Base-by-base conservation (phyloP, 2,329 filamentous ascomycete species). In the Sarocladiaceae sp. region DNA sequence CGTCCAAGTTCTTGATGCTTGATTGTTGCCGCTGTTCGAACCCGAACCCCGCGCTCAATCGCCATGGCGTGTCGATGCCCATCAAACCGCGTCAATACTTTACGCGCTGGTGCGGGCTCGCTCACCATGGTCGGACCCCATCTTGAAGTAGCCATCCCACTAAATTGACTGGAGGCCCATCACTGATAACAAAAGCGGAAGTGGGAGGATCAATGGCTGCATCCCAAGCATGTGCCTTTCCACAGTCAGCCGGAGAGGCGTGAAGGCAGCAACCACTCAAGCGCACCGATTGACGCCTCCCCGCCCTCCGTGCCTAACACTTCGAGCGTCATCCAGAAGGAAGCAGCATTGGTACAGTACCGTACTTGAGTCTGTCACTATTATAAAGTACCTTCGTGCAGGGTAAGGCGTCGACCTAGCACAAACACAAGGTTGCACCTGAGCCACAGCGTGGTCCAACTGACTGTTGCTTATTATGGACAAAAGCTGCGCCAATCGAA, bases 361-460 rank as follows among this genome's bases (percentile, higher is more conserved):
- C n/a, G n/a, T n/a, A n/a, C n/a, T n/a, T n/a, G n/a, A n/a, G n/a
- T n/a, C n/a, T n/a, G n/a, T n/a, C n/a, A n/a, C n/a, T n/a, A n/a
- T n/a, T n/a, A n/a, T n/a, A n/a, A n/a, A n/a, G n/a, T n/a, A n/a
- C n/a, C n/a, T n/a, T n/a, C n/a, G n/a, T 44, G 17, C 23, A 44
- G 40, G 40, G 40, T 44, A 44, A 28, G 40, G 40, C 40, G 40
- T 6, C 40, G n/a, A n/a, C n/a, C n/a, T n/a, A n/a, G n/a, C n/a
- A n/a, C n/a, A n/a, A n/a, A n/a, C 28, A 44, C 11, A 44, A n/a
- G 4, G 13, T 7, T 22, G 23, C 4, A 26, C 40, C 11, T n/a
- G 23, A 6, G 23, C 7, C 20, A 44, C 22, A 44, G 40, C 17
- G 11, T n/a, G 11, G 11, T 28, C 28, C 8, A n/a, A n/a, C 7